Evolutionary conservation across 176 grass and related monocot species (phyloP).

Genomic region (Hordeum marinum): DNA sequence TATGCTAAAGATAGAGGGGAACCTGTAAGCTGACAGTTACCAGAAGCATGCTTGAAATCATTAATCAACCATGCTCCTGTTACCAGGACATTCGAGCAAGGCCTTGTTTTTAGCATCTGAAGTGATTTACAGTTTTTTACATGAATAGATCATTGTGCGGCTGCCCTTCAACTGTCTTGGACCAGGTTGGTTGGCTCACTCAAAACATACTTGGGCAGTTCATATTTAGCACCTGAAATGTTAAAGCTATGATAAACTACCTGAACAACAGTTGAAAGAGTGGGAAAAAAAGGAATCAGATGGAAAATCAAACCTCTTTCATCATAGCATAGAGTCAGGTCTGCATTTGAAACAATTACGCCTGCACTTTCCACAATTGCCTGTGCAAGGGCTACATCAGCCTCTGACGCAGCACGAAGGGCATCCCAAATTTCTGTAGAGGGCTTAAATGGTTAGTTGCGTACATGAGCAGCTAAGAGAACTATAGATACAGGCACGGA

Average conservation of each 20-base stretch:
- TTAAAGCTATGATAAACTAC: not conserved
- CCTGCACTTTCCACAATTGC: constrained; percentile 68
- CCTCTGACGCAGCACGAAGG: constrained; percentile 55
- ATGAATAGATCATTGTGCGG: constrained; percentile 11
- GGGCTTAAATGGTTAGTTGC: not conserved
- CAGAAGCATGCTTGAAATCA: constrained; percentile 23
- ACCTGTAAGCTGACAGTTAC: constrained; percentile 21
- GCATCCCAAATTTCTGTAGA: constrained; percentile 79
- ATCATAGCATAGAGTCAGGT: constrained; percentile 72
- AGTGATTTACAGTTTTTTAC: constrained; percentile 52
- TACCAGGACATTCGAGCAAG: constrained; percentile 12
- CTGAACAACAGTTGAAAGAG: not conserved
- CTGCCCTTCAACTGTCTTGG: constrained; percentile 50
- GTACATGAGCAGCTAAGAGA: not conserved
- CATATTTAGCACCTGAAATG: constrained; percentile 73
- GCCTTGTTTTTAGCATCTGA: constrained; percentile 26
- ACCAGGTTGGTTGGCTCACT: constrained; percentile 67
- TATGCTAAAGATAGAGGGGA: constrained; percentile 6
- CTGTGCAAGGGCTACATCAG: constrained; percentile 60
- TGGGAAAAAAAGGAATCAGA: not conserved
- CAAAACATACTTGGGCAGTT: constrained; percentile 79
- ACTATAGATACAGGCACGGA: not conserved
- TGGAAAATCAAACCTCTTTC: constrained; percentile 44
- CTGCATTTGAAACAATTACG: constrained; percentile 63
- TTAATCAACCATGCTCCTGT: constrained; percentile 25